Percentiles rank a stretch among this genome's conserved stretches.
These are phyloP conservation scores for Talaromyces thailandensis DNA, from an alignment of 495 filamentous ascomycete species.

Conservation along the genomic window DNA sequence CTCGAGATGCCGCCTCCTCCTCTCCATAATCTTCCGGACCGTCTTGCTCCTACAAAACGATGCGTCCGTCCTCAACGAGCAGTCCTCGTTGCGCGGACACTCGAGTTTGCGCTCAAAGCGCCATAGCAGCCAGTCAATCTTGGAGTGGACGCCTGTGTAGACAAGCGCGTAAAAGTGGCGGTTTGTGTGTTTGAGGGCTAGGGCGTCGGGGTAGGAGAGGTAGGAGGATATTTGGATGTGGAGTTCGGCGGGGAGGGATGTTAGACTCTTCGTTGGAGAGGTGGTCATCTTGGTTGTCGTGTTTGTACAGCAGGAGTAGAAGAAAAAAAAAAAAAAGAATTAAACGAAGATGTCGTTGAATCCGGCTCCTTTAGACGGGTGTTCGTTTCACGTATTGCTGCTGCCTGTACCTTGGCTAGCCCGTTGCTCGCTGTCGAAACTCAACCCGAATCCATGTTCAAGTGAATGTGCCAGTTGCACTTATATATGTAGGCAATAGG, in stretches of 20 bases:
- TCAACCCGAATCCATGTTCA: neutral
- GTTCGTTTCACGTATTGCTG: neutral
- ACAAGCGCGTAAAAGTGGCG: conserved; percentile 55
- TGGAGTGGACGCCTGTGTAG: conserved; percentile 55
- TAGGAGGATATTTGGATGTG: conserved; percentile 69
- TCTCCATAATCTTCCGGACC: conserved; percentile 33
- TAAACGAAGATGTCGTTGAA: neutral
- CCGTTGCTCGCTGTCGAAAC: neutral
- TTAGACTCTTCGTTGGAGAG: conserved; percentile 15
- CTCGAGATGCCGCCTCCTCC: conserved; percentile 32
- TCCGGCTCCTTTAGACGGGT: neutral
- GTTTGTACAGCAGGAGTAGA: neutral
- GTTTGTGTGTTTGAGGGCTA: conserved; percentile 58
- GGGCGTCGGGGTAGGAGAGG: conserved; percentile 64
- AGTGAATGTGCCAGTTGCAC: neutral
- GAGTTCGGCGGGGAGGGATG: conserved; percentile 52
- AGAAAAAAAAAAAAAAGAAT: too few relatives aligned
- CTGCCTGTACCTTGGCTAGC: neutral
- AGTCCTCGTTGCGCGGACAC: conserved; percentile 36
- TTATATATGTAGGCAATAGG: neutral
- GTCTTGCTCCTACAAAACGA: conserved; percentile 29
- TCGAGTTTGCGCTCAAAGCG: conserved; percentile 40
- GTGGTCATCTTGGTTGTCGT: neutral
- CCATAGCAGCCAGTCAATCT: conserved; percentile 59
- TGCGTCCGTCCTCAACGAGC: conserved; percentile 37